Evolutionary conservation across 2,329 filamentous ascomycete species (phyloP), one percentile per base, ranked within the genome.

Genomic region (Microcera coccophila): DNA sequence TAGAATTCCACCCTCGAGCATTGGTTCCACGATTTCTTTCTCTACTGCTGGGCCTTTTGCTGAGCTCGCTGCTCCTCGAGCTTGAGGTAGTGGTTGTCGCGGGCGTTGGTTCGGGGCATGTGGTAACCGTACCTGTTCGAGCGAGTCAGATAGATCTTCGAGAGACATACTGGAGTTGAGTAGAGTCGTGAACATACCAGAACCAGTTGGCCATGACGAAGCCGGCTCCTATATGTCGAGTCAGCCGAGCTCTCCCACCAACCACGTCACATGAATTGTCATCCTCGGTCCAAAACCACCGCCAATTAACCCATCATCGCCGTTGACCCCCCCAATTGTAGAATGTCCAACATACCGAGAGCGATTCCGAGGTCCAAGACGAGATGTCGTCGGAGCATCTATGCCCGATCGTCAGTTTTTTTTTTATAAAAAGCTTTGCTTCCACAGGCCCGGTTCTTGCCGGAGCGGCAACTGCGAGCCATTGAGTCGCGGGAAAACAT

Each of bases 341-440:
- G 4, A 39, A 44, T 44, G 22, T 20, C 36, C n/a, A 36, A 69
- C 76, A 48, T 71, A 81, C 77, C 75, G 45, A 81, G 69, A 51
- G 68, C 75, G 60, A 81, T 72, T 44, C 67, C 59, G 47, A 81
- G 68, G 61, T 81, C 78, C 53, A 73, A 62, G 59, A 81, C 69
- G 62, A 81, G 74, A 63, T 71, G 70, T 64, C 76, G 72, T 67
- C 76, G 75, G 65, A 81, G 74, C 73, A 81, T 81, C 78, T 81
- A 55, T 41, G 31, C 37, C 37, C 38, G 38, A 46, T 50, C 53
- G 64, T 68, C 65, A 66, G 67, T 61, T 55, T 47, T 55, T 14
- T 14, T 14, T 28, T 28, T n/a, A n/a, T 43, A 47, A 52, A 60
- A 52, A 50, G 50, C 48, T 54, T 53, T 50, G 38, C 19, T 41